A percentile compares a stretch with the other conserved stretches of the same genome.
Conservation (phyloP, 345 rosid genomes). For the Eucalyptus regnans region DNA sequence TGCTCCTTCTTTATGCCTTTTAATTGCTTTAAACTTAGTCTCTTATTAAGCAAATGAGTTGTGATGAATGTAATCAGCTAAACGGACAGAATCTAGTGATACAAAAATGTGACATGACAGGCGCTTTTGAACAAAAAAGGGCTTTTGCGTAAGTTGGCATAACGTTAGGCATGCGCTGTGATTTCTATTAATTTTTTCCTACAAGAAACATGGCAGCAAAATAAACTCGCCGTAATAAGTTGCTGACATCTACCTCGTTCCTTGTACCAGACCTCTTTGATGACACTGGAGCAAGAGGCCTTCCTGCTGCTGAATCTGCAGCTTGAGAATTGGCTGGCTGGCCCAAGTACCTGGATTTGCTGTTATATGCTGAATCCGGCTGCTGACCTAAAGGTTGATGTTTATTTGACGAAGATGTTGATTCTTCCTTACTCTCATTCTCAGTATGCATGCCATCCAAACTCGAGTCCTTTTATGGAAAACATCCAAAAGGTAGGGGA, state of each 20-base stretch:
- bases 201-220: neutral
- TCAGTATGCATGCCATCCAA: conserved; percentile 18
- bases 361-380: conserved; percentile 15
- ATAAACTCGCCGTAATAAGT: neutral
- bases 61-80: neutral
- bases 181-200: neutral
- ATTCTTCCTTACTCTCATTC: conserved; percentile 24
- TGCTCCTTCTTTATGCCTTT: neutral
- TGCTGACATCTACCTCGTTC: conserved; percentile 47
- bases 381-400: conserved; percentile 16
- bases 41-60: neutral
- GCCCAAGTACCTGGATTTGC: conserved; percentile 17
- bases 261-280: conserved; percentile 48
- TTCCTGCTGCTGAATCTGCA: neutral
- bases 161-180: neutral
- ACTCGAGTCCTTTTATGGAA: conserved; percentile 17
- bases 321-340: neutral
- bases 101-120: neutral
- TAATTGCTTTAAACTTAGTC: neutral
- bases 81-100: neutral
- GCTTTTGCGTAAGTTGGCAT: neutral
- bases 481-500: neutral
- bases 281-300: conserved; percentile 4
- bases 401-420: conserved; percentile 11
- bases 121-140: neutral